Evolutionary conservation across 140 eudicot genomes (phyloP).

Genomic region (Oenanthe javanica): DNA sequence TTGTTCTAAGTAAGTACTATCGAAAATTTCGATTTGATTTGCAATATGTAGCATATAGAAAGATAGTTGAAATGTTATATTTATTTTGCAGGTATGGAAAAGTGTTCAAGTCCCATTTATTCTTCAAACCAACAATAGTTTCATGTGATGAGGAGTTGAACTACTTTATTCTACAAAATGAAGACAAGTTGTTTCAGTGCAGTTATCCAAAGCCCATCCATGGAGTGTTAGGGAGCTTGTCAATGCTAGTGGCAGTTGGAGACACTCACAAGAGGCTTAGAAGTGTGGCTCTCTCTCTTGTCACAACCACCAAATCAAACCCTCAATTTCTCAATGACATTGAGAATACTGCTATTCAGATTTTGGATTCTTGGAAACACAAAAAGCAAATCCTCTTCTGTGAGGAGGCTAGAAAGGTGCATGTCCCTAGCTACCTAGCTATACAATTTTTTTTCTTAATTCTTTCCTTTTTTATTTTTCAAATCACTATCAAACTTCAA

Average conservation of each 20-base stretch:
- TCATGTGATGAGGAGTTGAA: constrained; percentile 39
- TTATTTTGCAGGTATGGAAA: constrained; percentile 61
- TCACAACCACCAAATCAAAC: constrained; percentile 13
- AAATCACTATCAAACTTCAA: not conserved
- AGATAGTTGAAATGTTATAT: no score
- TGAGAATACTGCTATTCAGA: constrained; percentile 13
- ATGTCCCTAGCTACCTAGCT: not conserved
- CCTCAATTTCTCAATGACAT: constrained; percentile 22
- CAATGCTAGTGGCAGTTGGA: constrained; percentile 33
- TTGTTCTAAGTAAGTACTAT: constrained; percentile 51
- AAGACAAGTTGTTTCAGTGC: constrained; percentile 33
- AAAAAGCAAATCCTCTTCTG: constrained; percentile 53
- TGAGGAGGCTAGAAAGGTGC: constrained; percentile 77
- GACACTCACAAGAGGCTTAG: constrained; percentile 42
- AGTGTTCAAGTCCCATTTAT: constrained; percentile 76
- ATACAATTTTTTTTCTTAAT: not conserved
- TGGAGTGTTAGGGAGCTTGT: constrained; percentile 36
- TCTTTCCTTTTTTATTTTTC: no score
- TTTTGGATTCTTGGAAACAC: constrained; percentile 26
- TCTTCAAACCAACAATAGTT: constrained; percentile 71
- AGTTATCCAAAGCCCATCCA: constrained; percentile 36
- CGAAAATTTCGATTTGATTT: no score
- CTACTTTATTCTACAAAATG: constrained; percentile 38
- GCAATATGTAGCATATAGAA: no score
- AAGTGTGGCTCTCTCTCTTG: constrained; percentile 24